Evolutionary conservation across 148 eudicot species (phyloP).

Genomic region (Rheum nobile): DNA sequence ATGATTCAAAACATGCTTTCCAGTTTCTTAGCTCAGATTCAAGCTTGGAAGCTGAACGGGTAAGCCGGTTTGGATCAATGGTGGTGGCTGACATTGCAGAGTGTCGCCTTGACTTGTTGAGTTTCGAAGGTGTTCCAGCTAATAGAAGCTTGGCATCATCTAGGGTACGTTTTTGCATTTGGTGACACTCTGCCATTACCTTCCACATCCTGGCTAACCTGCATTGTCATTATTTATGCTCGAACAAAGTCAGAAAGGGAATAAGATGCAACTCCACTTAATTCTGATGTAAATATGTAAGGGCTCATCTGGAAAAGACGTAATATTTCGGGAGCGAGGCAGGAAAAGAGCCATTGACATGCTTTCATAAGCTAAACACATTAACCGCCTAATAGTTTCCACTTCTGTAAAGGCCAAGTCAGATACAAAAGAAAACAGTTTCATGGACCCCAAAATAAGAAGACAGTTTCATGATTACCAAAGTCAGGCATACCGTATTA

Average conservation of each 20-base stretch:
- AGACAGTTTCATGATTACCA: not conserved
- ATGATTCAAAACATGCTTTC: constrained; percentile 65
- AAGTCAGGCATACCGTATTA: not conserved
- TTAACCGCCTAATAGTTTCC: not conserved
- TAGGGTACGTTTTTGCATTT: constrained; percentile 64
- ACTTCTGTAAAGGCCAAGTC: not conserved
- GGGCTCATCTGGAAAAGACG: too few species aligned
- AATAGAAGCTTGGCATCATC: constrained; percentile 87
- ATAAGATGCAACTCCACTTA: not conserved
- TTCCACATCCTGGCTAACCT: constrained; percentile 92
- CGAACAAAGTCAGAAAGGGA: not conserved
- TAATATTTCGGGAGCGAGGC: too few species aligned
- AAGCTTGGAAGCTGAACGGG: constrained; percentile 77
- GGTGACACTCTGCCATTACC: constrained; percentile 89
- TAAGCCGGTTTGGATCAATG: constrained; percentile 54
- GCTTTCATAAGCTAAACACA: too few species aligned
- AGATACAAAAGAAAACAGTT: not conserved
- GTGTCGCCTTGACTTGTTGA: constrained; percentile 29
- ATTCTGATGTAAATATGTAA: not conserved
- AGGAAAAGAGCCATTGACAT: too few species aligned
- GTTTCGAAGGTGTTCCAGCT: constrained; percentile 71
- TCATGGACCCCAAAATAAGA: not conserved
- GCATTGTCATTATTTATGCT: constrained; percentile 3
- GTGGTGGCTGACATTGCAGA: constrained; percentile 34
- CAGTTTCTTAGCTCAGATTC: constrained; percentile 80